Base-by-base conservation (phyloP, 208 protist species). In the Vickermania ingenoplastis region DNA sequence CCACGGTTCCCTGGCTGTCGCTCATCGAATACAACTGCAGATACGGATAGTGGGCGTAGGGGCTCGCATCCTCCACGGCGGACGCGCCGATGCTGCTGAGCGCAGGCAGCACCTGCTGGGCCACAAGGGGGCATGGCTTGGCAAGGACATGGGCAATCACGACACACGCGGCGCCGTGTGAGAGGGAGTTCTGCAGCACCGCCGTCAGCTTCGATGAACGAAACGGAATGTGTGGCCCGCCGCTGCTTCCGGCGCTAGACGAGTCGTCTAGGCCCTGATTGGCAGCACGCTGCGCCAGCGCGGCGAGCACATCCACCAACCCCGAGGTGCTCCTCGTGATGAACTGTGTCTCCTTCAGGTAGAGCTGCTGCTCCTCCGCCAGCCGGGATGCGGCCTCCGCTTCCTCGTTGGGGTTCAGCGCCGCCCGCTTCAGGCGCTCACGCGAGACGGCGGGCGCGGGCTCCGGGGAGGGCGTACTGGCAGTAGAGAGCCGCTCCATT, bases 191-290 rank as follows among this genome's bases (percentile, higher is more conserved):
- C 17, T 63, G 45, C 36, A 63, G 48, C n/a, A 63, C 3, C n/a
- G 25, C 25, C n/a, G 87, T 92, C n/a, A 94, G 83, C 54, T 86
- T 88, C 63, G 73, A 85, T 52, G 86, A 84, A 1, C 87, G 61
- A 61, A 87, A 91, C 7, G 85, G 85, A 23, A 94, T 61, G 61
- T 78, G 58, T 17, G 31, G 29, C 0, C 51, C 50, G 23, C 36
- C 27, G 28, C 51, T 49, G 28, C 48, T 41, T 11, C 3, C 17
- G 17, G 36, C 36, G 36, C 36, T 17, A n/a, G n/a, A n/a, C 7
- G 7, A 7, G 11, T 45, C 36, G 11, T 7, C 17, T 7, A 17
- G 11, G 11, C 36, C 36, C 11, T 17, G 7, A 7, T 7, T 17
- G 36, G 17, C 36, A 45, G 11, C 17, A 13, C 51, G 3, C 56